Evolutionary conservation across 2,329 filamentous ascomycete genomes (phyloP).

Genomic region (Paramyrothecium sp.): DNA sequence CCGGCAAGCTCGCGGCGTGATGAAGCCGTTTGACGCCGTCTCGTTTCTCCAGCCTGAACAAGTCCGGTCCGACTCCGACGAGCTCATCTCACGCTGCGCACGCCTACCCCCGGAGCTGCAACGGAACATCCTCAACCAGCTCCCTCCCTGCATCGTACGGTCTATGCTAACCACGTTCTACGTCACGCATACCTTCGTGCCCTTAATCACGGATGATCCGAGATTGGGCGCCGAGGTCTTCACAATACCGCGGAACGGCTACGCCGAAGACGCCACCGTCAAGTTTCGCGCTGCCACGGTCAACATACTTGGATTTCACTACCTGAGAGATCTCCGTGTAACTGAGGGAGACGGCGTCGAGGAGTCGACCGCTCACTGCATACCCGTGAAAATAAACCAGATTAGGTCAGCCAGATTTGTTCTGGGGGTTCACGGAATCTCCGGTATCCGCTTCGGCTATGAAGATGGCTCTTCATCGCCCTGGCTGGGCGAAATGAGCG

Average conservation of each 20-base stretch:
- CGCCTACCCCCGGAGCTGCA: neutral
- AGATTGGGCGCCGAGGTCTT: neutral
- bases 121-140: neutral
- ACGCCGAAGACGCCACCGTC: neutral
- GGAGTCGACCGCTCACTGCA: neutral
- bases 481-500: neutral
- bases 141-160: neutral
- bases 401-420: neutral
- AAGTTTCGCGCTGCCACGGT: neutral
- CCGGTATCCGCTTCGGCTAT: neutral
- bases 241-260: neutral
- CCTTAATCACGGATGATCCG: neutral
- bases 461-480: neutral
- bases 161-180: neutral
- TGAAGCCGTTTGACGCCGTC: neutral
- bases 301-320: neutral
- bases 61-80: neutral
- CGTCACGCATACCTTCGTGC: neutral
- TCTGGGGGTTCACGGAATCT: neutral
- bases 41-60: neutral
- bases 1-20: neutral
- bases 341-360: neutral
- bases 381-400: neutral
- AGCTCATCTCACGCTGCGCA: neutral
- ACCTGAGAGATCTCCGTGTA: neutral